These are phyloP conservation scores for Aspergillus affinis DNA, from an alignment of 495 filamentous ascomycete genomes.

Conservation along the genomic window DNA sequence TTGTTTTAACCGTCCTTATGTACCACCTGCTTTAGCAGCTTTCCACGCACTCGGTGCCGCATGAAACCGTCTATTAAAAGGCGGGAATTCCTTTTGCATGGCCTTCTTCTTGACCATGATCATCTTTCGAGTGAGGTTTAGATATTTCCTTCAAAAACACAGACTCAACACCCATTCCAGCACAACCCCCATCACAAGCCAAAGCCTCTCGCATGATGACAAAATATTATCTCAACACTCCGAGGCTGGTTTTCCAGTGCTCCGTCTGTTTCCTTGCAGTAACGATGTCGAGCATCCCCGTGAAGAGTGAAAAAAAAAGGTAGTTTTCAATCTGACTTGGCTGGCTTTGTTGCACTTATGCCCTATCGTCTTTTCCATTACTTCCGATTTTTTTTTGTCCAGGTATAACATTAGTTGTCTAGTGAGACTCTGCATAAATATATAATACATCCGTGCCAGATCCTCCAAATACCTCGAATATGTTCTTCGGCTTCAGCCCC, in stretches of 20 bases:
- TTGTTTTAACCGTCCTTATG: not conserved
- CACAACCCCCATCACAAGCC: not conserved
- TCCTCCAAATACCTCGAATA: too few relatives aligned
- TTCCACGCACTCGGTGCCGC: not conserved
- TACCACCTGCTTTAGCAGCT: not conserved
- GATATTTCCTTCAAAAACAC: not conserved
- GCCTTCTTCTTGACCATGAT: not conserved
- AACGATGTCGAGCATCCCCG: conserved; percentile 37
- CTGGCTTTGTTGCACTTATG: not conserved
- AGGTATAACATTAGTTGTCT: too few relatives aligned
- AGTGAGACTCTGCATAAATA: too few relatives aligned
- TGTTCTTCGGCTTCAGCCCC: too few relatives aligned
- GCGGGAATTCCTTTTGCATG: not conserved
- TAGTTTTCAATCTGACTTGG: conserved; percentile 34
- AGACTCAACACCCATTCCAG: not conserved
- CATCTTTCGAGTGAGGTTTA: not conserved
- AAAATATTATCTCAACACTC: conserved; percentile 26
- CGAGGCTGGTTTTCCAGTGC: conserved; percentile 27
- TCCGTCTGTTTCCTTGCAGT: conserved; percentile 33
- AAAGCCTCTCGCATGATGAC: conserved; percentile 32
- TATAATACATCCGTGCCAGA: too few relatives aligned
- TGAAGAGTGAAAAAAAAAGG: conserved; percentile 37
- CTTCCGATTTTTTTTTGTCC: not conserved
- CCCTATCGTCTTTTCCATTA: not conserved
- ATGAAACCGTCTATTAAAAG: not conserved